These are phyloP conservation scores for Trichosporon sp. DNA, from an alignment of 1,284 basidiomycete species.

Conservation along the genomic window DNA sequence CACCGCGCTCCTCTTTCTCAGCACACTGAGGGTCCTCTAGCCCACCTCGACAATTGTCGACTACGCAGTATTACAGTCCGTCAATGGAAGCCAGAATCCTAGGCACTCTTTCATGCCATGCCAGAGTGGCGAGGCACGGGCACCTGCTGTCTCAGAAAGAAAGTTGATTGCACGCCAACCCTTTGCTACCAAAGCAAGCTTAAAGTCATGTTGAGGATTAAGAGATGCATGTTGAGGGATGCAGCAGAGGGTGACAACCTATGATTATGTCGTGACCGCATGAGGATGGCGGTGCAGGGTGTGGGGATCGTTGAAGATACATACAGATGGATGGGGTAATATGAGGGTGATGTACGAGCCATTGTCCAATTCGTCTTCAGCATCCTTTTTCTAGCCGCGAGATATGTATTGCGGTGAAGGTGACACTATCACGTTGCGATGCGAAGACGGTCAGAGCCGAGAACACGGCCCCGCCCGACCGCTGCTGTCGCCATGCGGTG, in stretches of 20 bases:
- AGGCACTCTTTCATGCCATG: background rate
- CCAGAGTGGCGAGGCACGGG: background rate
- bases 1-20: background rate
- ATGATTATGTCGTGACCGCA: background rate
- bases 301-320: background rate
- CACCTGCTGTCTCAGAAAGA: background rate
- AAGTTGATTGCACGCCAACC: background rate
- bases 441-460: background rate
- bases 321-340: too few species aligned
- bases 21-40: background rate
- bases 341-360: too few species aligned
- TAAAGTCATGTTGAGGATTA: background rate
- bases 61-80: background rate
- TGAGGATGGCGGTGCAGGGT: background rate
- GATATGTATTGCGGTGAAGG: background rate
- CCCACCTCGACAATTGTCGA: background rate
- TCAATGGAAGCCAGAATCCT: background rate
- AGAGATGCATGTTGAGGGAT: background rate
- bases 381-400: background rate
- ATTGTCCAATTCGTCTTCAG: background rate
- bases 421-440: background rate
- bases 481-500: background rate
- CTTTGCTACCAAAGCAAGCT: background rate
- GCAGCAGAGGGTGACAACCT: background rate
- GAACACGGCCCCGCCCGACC: background rate